Evolutionary conservation across 768 basidiomycete species (phyloP), one percentile per base, ranked within the genome.

Genomic region (Boletus eberwhitei): DNA sequence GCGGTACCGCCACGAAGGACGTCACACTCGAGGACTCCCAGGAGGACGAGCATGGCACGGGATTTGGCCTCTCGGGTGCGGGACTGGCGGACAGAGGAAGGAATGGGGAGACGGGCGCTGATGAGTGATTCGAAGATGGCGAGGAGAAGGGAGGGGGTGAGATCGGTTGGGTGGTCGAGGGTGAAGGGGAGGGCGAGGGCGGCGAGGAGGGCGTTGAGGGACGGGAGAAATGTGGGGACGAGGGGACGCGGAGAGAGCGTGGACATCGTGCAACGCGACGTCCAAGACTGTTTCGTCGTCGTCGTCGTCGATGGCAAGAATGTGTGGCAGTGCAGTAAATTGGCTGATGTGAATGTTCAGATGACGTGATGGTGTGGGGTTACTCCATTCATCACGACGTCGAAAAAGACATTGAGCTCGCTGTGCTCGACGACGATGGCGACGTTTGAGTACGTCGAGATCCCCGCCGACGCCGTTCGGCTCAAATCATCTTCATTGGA

Each of bases 101-200:
- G 41, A 14, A 83, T 73, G 3, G 83, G 81, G 9, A 90, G 79
- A 24, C 83, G 80, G 7, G 71, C 64, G 21, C 71, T 65, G 36
- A 88, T 73, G 40, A 90, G 70, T 2, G 78, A 81, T 58, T 90
- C 88, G 16, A 90, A 75, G 57, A 90, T 78, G 38, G 81, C 84
- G 34, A 91, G 77, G 22, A 91, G 77, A 8, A 91, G 76, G 1
- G 84, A 82, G 0, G 89, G 88, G 0, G 86, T 88, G 11, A 92
- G 78, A 61, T 91, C 86, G 12, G 72, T 66, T 14, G 82, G 82
- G 35, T 80, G 75, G 36, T 76, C 64, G 14, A 87, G 64, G 22
- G 62, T 60, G 43, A 83, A 72, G 3, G 81, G 80, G 19, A 85
- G 67, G 19, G 68, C 59, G 41, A 85, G 68, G 0, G 72, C 63